Conservation (phyloP, 306 rosid genomes). For the Casuarina glauca region DNA sequence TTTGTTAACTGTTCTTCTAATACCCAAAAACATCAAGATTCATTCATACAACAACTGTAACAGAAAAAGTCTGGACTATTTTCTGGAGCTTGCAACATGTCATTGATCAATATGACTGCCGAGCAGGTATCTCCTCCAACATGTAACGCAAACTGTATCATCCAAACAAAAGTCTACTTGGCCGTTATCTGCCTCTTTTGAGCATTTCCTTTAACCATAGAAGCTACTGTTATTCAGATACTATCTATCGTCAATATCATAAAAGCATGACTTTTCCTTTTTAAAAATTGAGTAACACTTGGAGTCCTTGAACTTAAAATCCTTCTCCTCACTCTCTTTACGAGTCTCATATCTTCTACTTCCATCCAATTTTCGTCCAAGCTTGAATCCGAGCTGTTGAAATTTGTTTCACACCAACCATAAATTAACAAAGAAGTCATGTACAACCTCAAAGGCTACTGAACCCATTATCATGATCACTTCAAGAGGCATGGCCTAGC, state of each 20-base stretch:
- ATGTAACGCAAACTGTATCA: constrained; percentile 87
- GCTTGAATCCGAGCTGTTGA: constrained; percentile 35
- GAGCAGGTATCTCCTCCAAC: constrained; percentile 81
- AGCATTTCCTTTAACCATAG: constrained; percentile 20
- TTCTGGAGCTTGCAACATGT: constrained; percentile 72
- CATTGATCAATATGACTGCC: constrained; percentile 94
- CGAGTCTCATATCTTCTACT: constrained; percentile 28
- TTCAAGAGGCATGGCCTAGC: constrained; percentile 12
- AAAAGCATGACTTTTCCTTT: constrained; percentile 25
- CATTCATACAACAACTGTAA: constrained; percentile 75
- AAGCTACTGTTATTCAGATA: constrained; percentile 23
- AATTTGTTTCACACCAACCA: constrained; percentile 41
- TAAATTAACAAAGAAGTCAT: constrained; percentile 49
- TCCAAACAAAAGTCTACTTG: constrained; percentile 77
- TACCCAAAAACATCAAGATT: constrained; percentile 72
- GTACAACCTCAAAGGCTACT: constrained; percentile 62
- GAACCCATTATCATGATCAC: constrained; percentile 66
- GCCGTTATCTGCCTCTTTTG: constrained; percentile 53
- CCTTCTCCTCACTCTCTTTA: constrained; percentile 35
- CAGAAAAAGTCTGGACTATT: constrained; percentile 58
- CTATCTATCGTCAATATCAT: no score
- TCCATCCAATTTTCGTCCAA: constrained; percentile 39
- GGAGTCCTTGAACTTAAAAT: background rate
- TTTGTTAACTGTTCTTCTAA: constrained; percentile 70
- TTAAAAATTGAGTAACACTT: background rate